Evolutionary conservation across 73 alveolate species (phyloP), one percentile per base, ranked within the genome.

Genomic region (Paraurostyla sp.): DNA sequence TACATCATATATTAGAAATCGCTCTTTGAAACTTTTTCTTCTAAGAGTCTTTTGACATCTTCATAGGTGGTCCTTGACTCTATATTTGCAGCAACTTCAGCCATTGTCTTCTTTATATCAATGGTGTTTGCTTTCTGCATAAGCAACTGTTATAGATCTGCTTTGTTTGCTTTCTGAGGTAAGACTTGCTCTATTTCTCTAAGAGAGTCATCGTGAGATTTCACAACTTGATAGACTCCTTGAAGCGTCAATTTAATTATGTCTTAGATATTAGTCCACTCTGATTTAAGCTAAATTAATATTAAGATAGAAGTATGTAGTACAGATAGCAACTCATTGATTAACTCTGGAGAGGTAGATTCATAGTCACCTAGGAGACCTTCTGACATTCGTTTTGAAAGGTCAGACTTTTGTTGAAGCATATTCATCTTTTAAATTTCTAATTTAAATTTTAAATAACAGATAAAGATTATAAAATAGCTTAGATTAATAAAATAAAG

Each of bases 191-290:
- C 95, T n/a, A 93, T 71, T 4, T 93, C 97, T 38, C 71, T 45
- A 3, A 93, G 41, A 18, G 83, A 80, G 25, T 83, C 92, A 0
- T 88, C 89, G 25, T 92, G 94, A 54, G 83, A 56, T 48, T 68
- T 63, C 40, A 92, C 85, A 25, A 89, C 95, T 43, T 92, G 84
- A 43, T 84, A 71, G 27, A 92, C 38, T 0, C 92, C 92, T 54
- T 75, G 89, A 0, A 92, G 40, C 16, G 97, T 92, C 42, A 89
- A 46, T 73, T 90, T 88, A 13, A 92, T 85, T 0, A 92, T 89
- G 41, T 89, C 97, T 54, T 92, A 71, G 82, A 92, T 82, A 41
- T 89, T 89, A 43, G 85, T 76, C 95, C 97, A 92, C 36, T 92
- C 97, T 52, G 65, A 48, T 20, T 82, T 58, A 18, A 91, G 78